phyloP scores from a whole-genome alignment of 352 stramenopile genomes.

The Globisporangium cederbergense region DNA sequence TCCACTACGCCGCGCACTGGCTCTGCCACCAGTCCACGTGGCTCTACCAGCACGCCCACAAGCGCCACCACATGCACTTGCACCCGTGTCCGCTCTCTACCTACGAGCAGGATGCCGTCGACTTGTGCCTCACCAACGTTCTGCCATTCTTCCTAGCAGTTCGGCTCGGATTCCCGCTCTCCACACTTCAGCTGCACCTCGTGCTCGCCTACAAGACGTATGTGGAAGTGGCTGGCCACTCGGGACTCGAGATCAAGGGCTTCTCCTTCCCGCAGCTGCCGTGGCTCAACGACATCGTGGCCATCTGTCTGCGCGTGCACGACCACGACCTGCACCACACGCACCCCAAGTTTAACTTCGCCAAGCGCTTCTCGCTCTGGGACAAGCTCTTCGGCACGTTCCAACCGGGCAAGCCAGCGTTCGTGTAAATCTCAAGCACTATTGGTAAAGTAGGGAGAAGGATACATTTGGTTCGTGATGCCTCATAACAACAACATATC shows the following conservation, averaged over 20 bases:
- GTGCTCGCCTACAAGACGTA: constrained; percentile 89
- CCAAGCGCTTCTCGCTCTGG: constrained; percentile 87
- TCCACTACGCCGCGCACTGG: constrained; percentile 82
- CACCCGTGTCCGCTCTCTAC: constrained; percentile 77
- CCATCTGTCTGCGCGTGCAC: constrained; percentile 66
- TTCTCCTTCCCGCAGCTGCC: constrained; percentile 86
- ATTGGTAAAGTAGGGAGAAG: too few species aligned
- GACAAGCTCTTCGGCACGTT: constrained; percentile 85
- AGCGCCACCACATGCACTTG: constrained; percentile 75
- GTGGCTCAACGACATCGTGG: constrained; percentile 39
- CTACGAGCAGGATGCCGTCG: constrained; percentile 78
- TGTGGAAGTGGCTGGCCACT: constrained; percentile 85
- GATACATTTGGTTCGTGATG: too few species aligned
- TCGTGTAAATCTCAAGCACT: background rate
- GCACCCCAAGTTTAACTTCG: constrained; percentile 80
- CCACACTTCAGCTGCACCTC: constrained; percentile 59
- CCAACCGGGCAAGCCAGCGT: constrained; percentile 23
- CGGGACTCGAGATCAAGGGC: constrained; percentile 74
- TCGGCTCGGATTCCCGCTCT: constrained; percentile 42
- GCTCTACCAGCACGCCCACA: constrained; percentile 82
- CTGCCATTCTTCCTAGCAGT: constrained; percentile 58
- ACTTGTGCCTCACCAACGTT: constrained; percentile 77
- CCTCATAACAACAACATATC: too few species aligned
- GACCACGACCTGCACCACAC: constrained; percentile 88
- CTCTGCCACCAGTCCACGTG: constrained; percentile 57